Percentiles rank a stretch among this genome's conserved stretches.
These are phyloP conservation scores for Myochromella boudieri DNA, from an alignment of 768 basidiomycete species.

Conservation along the genomic window DNA sequence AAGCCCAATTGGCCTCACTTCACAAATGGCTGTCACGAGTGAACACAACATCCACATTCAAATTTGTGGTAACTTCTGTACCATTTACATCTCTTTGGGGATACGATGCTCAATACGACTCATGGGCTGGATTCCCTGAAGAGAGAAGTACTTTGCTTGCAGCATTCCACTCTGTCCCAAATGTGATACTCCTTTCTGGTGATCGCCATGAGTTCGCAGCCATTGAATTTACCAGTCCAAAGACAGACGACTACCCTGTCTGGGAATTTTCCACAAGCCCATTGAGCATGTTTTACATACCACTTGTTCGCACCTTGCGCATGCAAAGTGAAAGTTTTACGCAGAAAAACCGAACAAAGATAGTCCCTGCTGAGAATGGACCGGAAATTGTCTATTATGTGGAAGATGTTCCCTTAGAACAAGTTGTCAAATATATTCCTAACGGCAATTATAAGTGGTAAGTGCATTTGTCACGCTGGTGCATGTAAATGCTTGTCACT, in stretches of 20 bases:
- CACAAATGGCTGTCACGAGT: conserved; percentile 66
- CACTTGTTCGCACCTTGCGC: conserved; percentile 53
- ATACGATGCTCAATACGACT: conserved; percentile 58
- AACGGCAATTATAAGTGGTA: conserved; percentile 70
- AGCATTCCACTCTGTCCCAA: conserved; percentile 63
- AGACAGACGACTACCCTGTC: conserved; percentile 38
- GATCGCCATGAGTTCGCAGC: conserved; percentile 82
- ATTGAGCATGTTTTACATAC: conserved; percentile 68
- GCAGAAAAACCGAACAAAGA: conserved; percentile 28
- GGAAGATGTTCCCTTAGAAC: conserved; percentile 50
- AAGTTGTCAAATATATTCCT: conserved; percentile 58
- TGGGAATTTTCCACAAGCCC: conserved; percentile 72
- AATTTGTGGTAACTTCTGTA: conserved; percentile 74
- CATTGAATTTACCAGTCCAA: conserved; percentile 52
- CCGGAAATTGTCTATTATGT: conserved; percentile 20
- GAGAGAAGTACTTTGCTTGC: conserved; percentile 62
- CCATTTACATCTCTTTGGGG: conserved; percentile 77
- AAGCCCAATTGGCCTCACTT: conserved; percentile 58
- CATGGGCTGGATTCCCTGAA: conserved; percentile 63
- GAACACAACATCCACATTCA: conserved; percentile 72
- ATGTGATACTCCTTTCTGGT: conserved; percentile 68
- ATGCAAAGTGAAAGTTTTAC: conserved; percentile 44
- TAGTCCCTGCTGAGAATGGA: conserved; percentile 24
- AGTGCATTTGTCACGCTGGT: conserved; percentile 11
- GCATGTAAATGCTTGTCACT: neutral